Percentiles rank a stretch among this genome's conserved stretches.
Conservation (phyloP, 495 filamentous ascomycete genomes). For the Neurospora sp. region DNA sequence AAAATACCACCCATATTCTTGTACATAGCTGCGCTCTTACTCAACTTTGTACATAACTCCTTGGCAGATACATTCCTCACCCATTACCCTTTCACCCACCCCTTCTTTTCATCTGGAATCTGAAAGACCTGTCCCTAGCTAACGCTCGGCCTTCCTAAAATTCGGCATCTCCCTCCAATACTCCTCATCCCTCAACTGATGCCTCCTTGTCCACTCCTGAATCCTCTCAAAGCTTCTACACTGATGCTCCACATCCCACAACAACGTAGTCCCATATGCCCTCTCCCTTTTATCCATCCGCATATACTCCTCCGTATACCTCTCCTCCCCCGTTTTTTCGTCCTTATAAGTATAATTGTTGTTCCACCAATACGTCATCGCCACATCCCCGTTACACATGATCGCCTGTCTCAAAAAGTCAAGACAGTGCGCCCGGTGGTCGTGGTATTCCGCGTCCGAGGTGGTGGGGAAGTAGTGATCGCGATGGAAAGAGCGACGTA, state of each 20-base stretch:
- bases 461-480: not conserved
- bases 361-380: not conserved
- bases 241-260: not conserved
- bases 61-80: not conserved
- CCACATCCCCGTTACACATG: not conserved
- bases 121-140: not conserved
- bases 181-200: not conserved
- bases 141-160: not conserved
- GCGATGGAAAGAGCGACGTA: not conserved
- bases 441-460: not conserved
- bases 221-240: not conserved
- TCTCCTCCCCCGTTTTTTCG: not conserved
- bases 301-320: not conserved
- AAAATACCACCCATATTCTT: not conserved
- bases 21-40: not conserved
- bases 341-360: not conserved
- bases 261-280: not conserved
- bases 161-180: not conserved
- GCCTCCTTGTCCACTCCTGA: not conserved
- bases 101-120: not conserved
- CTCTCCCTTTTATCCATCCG: not conserved
- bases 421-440: not conserved
- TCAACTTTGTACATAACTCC: not conserved
- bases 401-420: not conserved
- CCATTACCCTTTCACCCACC: not conserved